Base-by-base conservation (phyloP, 2,329 filamentous ascomycete species). In the Ophiostoma quercus region DNA sequence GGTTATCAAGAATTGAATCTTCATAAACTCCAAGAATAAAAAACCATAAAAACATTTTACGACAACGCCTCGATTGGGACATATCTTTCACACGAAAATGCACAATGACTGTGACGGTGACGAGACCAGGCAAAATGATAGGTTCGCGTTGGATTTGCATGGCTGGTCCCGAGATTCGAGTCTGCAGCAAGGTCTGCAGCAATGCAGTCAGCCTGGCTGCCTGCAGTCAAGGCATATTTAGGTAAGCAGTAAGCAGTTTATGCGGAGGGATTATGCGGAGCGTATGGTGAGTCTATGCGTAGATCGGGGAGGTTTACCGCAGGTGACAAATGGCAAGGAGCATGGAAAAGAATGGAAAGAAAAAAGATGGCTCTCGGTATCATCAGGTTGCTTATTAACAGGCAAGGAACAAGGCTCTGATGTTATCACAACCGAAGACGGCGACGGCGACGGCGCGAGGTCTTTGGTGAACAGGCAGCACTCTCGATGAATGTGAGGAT, bases 121-220 rank as follows among this genome's bases (percentile, higher is more conserved):
- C 43, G 19, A 47, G 43, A 47, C 16, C 16, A n/a, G 7, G 14
- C 51, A 22, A 8, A 57, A 57, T 57, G 51, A 57, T 57, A 57
- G 51, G 51, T 25, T 47, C 43, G 16, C 3, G 47, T 22, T 54
- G 14, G n/a, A 19, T 5, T 16, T 29, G 2, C 4, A 34, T 34
- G 34, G 22, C 8, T 25, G 25, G 51, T 57, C 51, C n/a, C 43
- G 43, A 47, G 43, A 19, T 19, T 47, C 16, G 6, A 47, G 16
- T 47, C 43, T 47, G 14, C 14, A 41, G 39, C 39, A 47, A 19
- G 16, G 41, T 43, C 19, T 19, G 43, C 14, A 47, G 14, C 43
- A 47, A 47, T 19, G 43, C n/a, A 57, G 51, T 57, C 51, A 25
- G 51, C 51, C 51, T 57, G 51, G 51, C 51, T 57, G 51, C 51